Conservation (phyloP, 805 yeast species). For the Myxozyma kluyveri region DNA sequence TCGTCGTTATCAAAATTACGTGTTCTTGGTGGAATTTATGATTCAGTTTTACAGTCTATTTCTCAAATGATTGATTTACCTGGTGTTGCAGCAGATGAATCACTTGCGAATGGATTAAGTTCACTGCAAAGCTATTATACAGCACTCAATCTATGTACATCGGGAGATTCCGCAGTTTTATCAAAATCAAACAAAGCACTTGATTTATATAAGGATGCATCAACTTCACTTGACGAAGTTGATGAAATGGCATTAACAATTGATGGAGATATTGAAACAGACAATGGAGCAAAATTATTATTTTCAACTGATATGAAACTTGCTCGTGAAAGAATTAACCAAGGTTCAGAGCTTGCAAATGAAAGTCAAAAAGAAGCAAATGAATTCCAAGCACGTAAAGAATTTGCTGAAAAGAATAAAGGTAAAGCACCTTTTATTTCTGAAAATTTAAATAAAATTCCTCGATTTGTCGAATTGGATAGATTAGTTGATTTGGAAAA, state of each 20-base stretch:
- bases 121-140: constrained; percentile 49
- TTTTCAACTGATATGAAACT: constrained; percentile 18
- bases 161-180: constrained; percentile 25
- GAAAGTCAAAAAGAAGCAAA: constrained; percentile 7
- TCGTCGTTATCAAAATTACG: constrained; percentile 17
- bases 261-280: constrained; percentile 12
- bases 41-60: constrained; percentile 52
- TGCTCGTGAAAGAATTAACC: constrained; percentile 18
- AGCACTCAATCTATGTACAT: constrained; percentile 28
- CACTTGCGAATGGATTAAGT: constrained; percentile 54
- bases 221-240: constrained; percentile 13
- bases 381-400: background rate
- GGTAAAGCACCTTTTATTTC: constrained; percentile 38
- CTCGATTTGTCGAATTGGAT: constrained; percentile 35
- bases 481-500: constrained; percentile 37
- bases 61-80: constrained; percentile 73
- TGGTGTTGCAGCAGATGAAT: constrained; percentile 87
- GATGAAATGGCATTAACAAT: constrained; percentile 21
- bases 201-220: constrained; percentile 23
- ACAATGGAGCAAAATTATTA: constrained; percentile 6
- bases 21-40: constrained; percentile 49
- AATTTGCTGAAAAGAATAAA: constrained; percentile 3
- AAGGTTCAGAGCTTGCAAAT: constrained; percentile 11
- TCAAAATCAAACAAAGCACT: constrained; percentile 24
- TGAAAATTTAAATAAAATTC: constrained; percentile 47